Evolutionary conservation across 257 asterid genomes (phyloP).

Genomic region (Plantago ovata): DNA sequence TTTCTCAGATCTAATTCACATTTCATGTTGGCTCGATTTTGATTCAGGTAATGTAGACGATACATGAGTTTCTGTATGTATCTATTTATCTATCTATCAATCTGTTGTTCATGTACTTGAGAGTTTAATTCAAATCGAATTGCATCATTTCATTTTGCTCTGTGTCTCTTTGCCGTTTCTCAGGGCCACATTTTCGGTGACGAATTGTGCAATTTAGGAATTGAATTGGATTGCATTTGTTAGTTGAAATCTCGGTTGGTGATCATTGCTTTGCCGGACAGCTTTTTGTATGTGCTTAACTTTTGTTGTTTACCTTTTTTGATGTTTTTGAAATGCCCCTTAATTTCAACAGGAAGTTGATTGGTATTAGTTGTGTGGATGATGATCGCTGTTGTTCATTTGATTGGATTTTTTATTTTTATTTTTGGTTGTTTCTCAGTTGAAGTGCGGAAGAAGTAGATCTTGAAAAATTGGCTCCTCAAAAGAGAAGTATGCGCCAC

Average conservation of each 20-base stretch:
- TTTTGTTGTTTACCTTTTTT: conserved; percentile 1
- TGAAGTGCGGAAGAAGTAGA: conserved; percentile 54
- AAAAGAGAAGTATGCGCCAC: conserved; percentile 95
- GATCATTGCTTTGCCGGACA: conserved; percentile 28
- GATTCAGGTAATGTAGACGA: conserved; percentile 35
- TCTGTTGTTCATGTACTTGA: too few species aligned
- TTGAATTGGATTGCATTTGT: conserved; percentile 26
- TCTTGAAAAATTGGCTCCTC: conserved; percentile 97
- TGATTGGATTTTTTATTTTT: conserved; percentile 9
- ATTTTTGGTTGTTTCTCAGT: too few species aligned
- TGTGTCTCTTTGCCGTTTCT: conserved; percentile 14
- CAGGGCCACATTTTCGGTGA: conserved; percentile 16
- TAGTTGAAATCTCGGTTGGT: conserved; percentile 24
- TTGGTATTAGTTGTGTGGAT: background rate
- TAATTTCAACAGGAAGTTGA: background rate
- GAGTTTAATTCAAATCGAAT: conserved; percentile 18
- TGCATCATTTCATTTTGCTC: conserved; percentile 13
- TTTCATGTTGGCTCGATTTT: conserved; percentile 32
- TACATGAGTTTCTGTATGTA: conserved; percentile 9
- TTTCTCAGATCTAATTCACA: conserved; percentile 46
- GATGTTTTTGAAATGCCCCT: conserved; percentile 8
- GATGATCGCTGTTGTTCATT: background rate
- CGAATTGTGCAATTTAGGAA: conserved; percentile 17
- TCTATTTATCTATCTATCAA: conserved; percentile 1
- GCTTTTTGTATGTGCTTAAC: conserved; percentile 20